Conservation (phyloP, 768 basidiomycete species). For the Leccinum uliginosum region DNA sequence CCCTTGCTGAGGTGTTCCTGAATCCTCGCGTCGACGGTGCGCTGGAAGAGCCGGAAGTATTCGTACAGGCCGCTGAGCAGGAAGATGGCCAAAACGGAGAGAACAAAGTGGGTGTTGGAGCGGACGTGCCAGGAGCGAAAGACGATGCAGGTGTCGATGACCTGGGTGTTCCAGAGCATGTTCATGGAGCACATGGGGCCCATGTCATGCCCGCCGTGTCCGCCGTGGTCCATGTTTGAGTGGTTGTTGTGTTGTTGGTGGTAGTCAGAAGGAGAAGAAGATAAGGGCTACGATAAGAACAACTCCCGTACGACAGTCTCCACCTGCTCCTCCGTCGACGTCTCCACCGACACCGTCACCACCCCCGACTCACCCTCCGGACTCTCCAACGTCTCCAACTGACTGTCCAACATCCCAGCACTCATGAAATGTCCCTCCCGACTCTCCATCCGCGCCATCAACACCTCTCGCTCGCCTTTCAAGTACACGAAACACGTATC, state of each 20-base stretch:
- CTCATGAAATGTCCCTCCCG: slow-evolving; percentile 83
- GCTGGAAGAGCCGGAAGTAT: slow-evolving; percentile 66
- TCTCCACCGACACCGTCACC: slow-evolving; percentile 53
- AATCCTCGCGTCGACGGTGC: slow-evolving; percentile 54
- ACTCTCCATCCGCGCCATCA: slow-evolving; percentile 60
- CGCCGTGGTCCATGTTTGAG: slow-evolving; percentile 40
- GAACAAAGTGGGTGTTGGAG: slow-evolving; percentile 49
- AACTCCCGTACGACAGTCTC: slow-evolving; percentile 27
- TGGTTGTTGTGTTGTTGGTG: background rate
- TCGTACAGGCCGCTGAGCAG: slow-evolving; percentile 73
- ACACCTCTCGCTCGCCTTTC: slow-evolving; percentile 49
- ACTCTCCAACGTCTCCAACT: slow-evolving; percentile 64
- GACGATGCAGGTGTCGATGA: slow-evolving; percentile 77
- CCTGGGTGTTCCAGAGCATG: slow-evolving; percentile 87
- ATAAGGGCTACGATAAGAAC: background rate
- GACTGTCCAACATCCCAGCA: slow-evolving; percentile 74
- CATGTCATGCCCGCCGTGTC: slow-evolving; percentile 46
- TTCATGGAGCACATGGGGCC: slow-evolving; percentile 60
- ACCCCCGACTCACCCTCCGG: slow-evolving; percentile 67
- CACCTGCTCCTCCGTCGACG: slow-evolving; percentile 55
- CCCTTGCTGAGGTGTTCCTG: slow-evolving; percentile 43
- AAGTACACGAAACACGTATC: slow-evolving; percentile 80
- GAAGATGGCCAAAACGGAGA: slow-evolving; percentile 64
- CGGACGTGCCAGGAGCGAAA: slow-evolving; percentile 75
- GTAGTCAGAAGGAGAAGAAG: background rate